Conservation (phyloP, 345 rosid species). For the Eucalyptus coolabah region DNA sequence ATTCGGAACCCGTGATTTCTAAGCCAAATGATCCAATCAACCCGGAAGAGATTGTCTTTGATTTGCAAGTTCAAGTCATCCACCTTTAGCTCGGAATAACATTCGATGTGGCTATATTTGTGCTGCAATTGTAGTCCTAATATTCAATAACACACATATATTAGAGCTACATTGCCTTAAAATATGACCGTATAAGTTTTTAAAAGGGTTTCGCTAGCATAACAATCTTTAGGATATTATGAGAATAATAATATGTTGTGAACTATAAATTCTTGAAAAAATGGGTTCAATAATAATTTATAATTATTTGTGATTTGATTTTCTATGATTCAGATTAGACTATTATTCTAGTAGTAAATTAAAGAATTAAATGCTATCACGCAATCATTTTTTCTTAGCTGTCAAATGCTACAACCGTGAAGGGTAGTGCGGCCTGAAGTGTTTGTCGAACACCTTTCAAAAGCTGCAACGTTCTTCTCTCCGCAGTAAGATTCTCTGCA, state of each 20-base stretch:
- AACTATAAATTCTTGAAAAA: too few species aligned
- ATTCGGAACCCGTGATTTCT: neutral
- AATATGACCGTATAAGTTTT: neutral
- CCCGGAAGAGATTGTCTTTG: neutral
- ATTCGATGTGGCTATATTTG: neutral
- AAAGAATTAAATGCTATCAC: too few species aligned
- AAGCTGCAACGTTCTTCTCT: neutral
- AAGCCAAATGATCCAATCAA: neutral
- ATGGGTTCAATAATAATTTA: too few species aligned
- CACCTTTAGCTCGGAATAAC: neutral
- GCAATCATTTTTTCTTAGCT: neutral
- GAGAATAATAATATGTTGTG: too few species aligned
- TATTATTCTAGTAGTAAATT: too few species aligned
- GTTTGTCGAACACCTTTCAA: neutral
- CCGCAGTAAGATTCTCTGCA: neutral
- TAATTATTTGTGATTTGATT: too few species aligned
- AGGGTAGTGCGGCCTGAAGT: neutral
- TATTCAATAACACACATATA: neutral
- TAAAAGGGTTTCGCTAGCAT: too few species aligned
- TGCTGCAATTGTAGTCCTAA: neutral
- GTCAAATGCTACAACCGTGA: neutral
- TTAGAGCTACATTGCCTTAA: neutral
- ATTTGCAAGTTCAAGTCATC: neutral
- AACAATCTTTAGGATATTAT: too few species aligned
- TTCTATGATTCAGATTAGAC: accelerated